phyloP scores from a whole-genome alignment of 768 basidiomycete genomes.

The Hypholoma fasciculare region DNA sequence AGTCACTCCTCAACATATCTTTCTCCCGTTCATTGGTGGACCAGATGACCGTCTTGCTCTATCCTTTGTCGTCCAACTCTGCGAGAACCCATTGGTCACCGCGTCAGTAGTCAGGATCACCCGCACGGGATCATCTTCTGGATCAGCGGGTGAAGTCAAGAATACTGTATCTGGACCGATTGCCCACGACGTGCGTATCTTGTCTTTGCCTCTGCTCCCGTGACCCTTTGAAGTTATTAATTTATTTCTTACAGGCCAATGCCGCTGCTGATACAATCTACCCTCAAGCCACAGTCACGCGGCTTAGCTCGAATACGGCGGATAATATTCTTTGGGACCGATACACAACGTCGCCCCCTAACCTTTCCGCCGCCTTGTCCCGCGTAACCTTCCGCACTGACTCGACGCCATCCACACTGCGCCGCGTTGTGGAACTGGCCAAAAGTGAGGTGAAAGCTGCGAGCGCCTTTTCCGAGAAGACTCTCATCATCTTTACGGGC shows the following conservation, averaged over 20 bases:
- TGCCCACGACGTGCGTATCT: not conserved
- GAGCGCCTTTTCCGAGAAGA: constrained; percentile 28
- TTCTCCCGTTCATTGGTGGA: constrained; percentile 92
- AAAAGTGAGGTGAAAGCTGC: constrained; percentile 27
- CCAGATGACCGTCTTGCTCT: constrained; percentile 90
- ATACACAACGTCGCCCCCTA: constrained; percentile 42
- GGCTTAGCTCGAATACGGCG: constrained; percentile 76
- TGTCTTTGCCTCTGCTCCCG: not conserved
- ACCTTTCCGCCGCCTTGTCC: constrained; percentile 43
- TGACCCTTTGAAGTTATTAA: not conserved
- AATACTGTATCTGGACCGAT: constrained; percentile 3
- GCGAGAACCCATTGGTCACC: constrained; percentile 51
- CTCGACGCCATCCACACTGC: constrained; percentile 54
- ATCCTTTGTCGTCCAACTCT: constrained; percentile 79
- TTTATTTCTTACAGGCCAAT: constrained; percentile 25
- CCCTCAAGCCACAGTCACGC: constrained; percentile 59
- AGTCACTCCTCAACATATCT: constrained; percentile 54
- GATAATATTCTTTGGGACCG: constrained; percentile 78
- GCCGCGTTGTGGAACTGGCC: constrained; percentile 50
- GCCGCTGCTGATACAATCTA: constrained; percentile 73
- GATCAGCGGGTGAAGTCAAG: constrained; percentile 26
- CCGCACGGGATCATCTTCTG: constrained; percentile 8
- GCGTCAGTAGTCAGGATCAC: constrained; percentile 66
- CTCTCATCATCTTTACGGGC: constrained; percentile 66
- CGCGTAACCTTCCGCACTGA: constrained; percentile 63